Evolutionary conservation across 2,329 filamentous ascomycete species (phyloP).

Genomic region (Lachnellula arida): DNA sequence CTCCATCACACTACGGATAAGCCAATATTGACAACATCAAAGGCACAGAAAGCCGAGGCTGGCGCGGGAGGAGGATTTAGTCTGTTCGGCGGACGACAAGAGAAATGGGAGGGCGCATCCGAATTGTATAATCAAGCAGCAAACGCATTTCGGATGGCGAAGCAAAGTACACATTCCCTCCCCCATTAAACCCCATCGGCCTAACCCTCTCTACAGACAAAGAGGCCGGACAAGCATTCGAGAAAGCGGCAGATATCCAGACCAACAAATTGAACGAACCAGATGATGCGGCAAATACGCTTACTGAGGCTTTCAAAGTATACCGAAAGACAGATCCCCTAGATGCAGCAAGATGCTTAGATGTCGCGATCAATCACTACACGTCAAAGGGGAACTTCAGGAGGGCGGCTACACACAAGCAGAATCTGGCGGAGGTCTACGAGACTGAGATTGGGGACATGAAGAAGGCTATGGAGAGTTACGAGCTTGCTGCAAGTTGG

Average conservation of each 20-base stretch:
- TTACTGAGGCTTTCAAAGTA: slow-evolving; percentile 90
- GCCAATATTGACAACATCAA: slow-evolving; percentile 19
- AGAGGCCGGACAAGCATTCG: slow-evolving; percentile 83
- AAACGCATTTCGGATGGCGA: slow-evolving; percentile 87
- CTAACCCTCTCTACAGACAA: slow-evolving; percentile 50
- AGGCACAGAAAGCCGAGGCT: slow-evolving; percentile 83
- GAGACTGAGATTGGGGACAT: slow-evolving; percentile 76
- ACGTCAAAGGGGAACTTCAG: slow-evolving; percentile 86
- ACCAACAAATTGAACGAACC: slow-evolving; percentile 78
- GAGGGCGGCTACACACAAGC: slow-evolving; percentile 84
- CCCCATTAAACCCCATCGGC: background rate
- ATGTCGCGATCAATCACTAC: slow-evolving; percentile 79
- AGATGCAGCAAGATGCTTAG: slow-evolving; percentile 75
- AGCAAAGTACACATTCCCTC: slow-evolving; percentile 59
- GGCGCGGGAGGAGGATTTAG: slow-evolving; percentile 77
- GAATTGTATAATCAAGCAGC: slow-evolving; percentile 85
- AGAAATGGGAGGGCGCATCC: slow-evolving; percentile 86
- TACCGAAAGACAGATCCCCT: slow-evolving; percentile 82
- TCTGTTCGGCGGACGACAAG: slow-evolving; percentile 79
- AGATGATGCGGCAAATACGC: slow-evolving; percentile 84
- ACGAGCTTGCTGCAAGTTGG: slow-evolving; percentile 82
- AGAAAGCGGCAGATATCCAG: slow-evolving; percentile 80
- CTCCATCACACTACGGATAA: slow-evolving; percentile 27
- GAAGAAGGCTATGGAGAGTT: slow-evolving; percentile 74
- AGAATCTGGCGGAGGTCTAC: slow-evolving; percentile 80